phyloP scores from a whole-genome alignment of 2,329 filamentous ascomycete genomes.

The Xylariaceae sp. region DNA sequence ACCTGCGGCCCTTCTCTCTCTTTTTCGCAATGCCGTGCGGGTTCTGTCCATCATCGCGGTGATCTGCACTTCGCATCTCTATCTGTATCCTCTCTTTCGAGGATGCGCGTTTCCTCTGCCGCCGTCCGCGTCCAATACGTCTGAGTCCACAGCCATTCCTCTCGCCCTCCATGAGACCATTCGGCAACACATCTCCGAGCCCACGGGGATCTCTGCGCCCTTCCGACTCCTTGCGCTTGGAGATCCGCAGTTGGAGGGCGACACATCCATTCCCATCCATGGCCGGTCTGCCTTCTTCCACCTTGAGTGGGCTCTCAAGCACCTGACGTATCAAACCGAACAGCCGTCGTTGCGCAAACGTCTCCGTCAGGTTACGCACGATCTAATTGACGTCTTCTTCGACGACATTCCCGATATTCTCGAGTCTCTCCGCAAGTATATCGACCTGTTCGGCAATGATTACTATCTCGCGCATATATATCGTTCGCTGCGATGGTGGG shows the following conservation, averaged over 20 bases:
- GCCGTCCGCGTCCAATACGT: conserved; percentile 17
- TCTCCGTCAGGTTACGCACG: conserved; percentile 50
- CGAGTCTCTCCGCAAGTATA: conserved; percentile 64
- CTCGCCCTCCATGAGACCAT: conserved; percentile 37
- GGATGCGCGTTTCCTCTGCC: conserved; percentile 72
- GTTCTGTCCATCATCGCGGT: conserved; percentile 61
- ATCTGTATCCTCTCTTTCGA: conserved; percentile 77
- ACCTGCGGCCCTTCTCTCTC: conserved; percentile 46
- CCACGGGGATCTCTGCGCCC: conserved; percentile 49
- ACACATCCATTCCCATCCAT: conserved; percentile 68
- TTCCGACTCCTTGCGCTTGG: conserved; percentile 84
- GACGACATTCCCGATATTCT: conserved; percentile 65
- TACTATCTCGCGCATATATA: conserved; percentile 93
- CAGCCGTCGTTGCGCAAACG: conserved; percentile 48
- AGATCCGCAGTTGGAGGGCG: conserved; percentile 90
- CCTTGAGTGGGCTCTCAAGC: conserved; percentile 41
- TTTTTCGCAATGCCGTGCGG: conserved; percentile 53
- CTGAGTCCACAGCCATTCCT: conserved; percentile 12
- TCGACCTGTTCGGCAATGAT: conserved; percentile 92
- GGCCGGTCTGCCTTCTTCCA: conserved; percentile 52
- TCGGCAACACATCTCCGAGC: conserved; percentile 30
- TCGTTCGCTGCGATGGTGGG: conserved; percentile 76
- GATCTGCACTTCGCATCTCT: conserved; percentile 69
- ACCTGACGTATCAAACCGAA: conserved; percentile 43
- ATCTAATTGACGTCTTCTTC: conserved; percentile 55